Base-by-base conservation (phyloP, 2,329 filamentous ascomycete genomes). In the Alternaria sp. region DNA sequence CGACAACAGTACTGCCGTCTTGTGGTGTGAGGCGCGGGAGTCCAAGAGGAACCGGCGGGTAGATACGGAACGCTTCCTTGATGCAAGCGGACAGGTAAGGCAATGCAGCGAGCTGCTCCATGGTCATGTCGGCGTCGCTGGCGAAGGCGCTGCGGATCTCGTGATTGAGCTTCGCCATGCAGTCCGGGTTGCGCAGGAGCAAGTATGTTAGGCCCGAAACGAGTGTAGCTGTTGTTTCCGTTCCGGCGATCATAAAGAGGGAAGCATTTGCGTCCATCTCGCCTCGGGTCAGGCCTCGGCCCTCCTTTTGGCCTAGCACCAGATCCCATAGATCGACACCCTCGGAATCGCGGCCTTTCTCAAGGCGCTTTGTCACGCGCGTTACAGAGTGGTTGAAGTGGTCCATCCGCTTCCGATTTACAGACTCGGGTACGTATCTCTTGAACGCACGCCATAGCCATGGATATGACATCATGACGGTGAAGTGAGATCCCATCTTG, bases 151-250 rank as follows among this genome's bases (percentile, higher is more conserved):
- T 45, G 12, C 78, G 71, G 28, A 79, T 67, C 61, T 79, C 79
- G 0, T 69, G 50, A n/a, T 61, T 63, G 0, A 81, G 55, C 23
- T 73, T 73, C 13, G 67, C 52, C 69, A 79, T 67, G 8, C 59
- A 66, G 1, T 63, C 64, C 1, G 74, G 66, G 19, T 80, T 74
- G 25, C 63, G 71, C 7, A 81, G 63, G 0, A 83, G 70, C 13
- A 74, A 57, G 57, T 71, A 83, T 0, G 77, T 80, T 9, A 79
- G 52, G 5, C 81, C 82, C 8, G 74, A 77, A 1, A 84, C 68
- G 8, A 80, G 54, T 0, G 79, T 82, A 0, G 83, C 82, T 0
- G 81, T 81, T 0, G 83, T 84, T 58, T 85, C 83, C 19, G 79
- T 81, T 2, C 82, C 83, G 2, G 82, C 83, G 7, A 81, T 56